A percentile compares a stretch with the other conserved stretches of the same genome.
These are phyloP conservation scores for Populus hybrid DNA, from an alignment of 441 rosid species.

Conservation along the genomic window DNA sequence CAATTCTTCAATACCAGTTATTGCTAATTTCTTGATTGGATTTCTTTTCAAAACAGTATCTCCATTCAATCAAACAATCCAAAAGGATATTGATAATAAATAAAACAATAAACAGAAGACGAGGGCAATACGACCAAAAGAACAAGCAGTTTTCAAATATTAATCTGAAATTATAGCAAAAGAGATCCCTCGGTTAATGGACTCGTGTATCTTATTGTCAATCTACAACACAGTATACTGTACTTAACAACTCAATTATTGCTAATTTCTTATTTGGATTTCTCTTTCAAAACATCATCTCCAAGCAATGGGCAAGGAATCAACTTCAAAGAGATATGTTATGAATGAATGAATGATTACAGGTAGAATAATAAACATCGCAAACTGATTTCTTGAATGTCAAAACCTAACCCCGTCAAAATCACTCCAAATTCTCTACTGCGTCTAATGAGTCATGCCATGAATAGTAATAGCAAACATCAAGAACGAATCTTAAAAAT, in stretches of 20 bases:
- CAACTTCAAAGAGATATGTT: not conserved
- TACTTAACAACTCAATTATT: too few relatives aligned
- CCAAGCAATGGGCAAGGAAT: not conserved
- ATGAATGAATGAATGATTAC: not conserved
- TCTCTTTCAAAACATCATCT: not conserved
- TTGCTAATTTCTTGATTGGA: not conserved
- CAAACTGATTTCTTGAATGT: not conserved
- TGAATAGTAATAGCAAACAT: not conserved
- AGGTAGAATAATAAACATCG: not conserved
- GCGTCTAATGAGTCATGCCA: not conserved
- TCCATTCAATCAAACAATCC: not conserved
- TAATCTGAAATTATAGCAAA: not conserved
- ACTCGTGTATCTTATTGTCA: not conserved
- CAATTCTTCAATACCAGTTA: not conserved
- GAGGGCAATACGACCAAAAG: not conserved
- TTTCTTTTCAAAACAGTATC: not conserved
- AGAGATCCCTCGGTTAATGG: not conserved
- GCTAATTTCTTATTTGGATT: not conserved
- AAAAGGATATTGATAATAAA: not conserved
- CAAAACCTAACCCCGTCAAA: not conserved
- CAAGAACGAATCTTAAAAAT: not conserved
- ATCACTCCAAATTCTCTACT: not conserved
- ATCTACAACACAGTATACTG: not conserved
- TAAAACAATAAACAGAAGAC: too few relatives aligned
- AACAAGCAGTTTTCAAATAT: too few relatives aligned